Evolutionary conservation across 495 filamentous ascomycete species (phyloP), one percentile per base, ranked within the genome.

Genomic region (Aspergillus homomorphus): DNA sequence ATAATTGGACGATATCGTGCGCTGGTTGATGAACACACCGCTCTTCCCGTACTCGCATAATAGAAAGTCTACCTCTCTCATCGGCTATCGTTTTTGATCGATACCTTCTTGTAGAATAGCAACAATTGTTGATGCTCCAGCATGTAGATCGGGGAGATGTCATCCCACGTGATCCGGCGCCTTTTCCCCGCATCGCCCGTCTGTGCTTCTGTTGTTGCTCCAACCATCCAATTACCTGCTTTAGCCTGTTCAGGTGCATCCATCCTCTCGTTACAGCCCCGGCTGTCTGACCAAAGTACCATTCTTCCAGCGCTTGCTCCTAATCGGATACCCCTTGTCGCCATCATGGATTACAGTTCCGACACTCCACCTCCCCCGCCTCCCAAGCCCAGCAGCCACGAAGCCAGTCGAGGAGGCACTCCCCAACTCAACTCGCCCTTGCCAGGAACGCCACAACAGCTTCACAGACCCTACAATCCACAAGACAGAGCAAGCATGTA

Each of bases 311-410:
- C 61, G 18, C 19, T 24, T 41, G 18, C 30, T 43, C 18, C 15
- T 23, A 30, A 21, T 48, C 45, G 16, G 10, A 48, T 2, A 23
- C 20, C 45, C 20, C 12, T 38, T 38, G 45, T 51, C n/a, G 62
- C 65, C 49, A 66, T 72, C 60, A 70, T 69, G 15, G 61, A 67
- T 18, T 54, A 76, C 30, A 74, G 78, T 53, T 69, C 75, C 9
- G 80, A 83, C 54, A 77, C 85, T 10, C 87, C 88, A 9, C 88
- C 88, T 1, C 79, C 83, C 9, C 88, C 86, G 41, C 88, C 88
- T 4, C 88, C 88, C 1, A 91, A 91, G 63, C 87, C 88, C 8
- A 80, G 72, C 56, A 84, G 80, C 67, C 87, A 87, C 60, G 87
- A 90, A 59, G 75, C 81, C 28, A 89, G 85, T 66, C 84, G 87